phyloP scores from a whole-genome alignment of 2,329 filamentous ascomycete species.

The Trichoderma asperellum region DNA sequence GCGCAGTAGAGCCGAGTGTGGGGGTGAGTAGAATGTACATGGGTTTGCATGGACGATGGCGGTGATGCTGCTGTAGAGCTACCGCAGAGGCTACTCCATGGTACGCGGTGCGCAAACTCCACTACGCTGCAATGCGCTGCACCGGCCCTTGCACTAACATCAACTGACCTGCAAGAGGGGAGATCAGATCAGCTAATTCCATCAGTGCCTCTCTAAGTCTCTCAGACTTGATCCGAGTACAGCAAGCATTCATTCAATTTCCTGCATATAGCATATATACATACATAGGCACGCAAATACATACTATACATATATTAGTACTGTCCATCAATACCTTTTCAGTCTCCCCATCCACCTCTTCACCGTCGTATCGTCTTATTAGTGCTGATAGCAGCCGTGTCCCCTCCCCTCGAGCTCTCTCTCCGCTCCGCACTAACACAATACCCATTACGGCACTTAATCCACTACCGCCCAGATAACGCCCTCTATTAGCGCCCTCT shows the following conservation, averaged over 20 bases:
- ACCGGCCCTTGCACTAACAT: not conserved
- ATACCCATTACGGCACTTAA: slow-evolving; percentile 12
- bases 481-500: not conserved
- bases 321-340: no score
- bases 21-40: not conserved
- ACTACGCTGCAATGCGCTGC: not conserved
- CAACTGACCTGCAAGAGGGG: not conserved
- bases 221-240: no score
- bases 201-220: not conserved
- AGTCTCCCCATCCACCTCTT: not conserved
- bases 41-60: not conserved
- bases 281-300: not conserved
- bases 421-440: not conserved
- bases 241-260: not conserved
- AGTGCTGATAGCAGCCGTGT: not conserved
- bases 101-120: not conserved
- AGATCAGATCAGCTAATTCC: not conserved
- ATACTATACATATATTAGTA: not conserved
- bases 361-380: not conserved
- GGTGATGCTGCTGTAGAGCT: not conserved
- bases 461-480: not conserved
- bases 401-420: not conserved
- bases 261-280: not conserved
- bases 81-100: not conserved
- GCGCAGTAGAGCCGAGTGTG: slow-evolving; percentile 2